Evolutionary conservation across 768 basidiomycete genomes (phyloP).

Genomic region (Phallus indusiatus): DNA sequence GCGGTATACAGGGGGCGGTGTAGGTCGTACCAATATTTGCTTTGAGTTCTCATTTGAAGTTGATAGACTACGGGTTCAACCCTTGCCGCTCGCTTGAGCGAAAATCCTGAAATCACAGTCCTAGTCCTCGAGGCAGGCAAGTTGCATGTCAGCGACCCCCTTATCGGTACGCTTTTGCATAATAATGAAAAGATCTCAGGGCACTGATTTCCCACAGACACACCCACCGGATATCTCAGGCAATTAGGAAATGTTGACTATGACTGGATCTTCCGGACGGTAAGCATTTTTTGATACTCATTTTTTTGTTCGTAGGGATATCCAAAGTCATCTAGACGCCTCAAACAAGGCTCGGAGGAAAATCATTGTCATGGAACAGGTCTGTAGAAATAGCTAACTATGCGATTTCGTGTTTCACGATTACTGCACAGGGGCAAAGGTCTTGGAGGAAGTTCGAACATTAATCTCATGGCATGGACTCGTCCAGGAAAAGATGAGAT

Average conservation of each 20-base stretch:
- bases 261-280: neutral
- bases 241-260: neutral
- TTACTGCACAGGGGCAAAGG: constrained; percentile 17
- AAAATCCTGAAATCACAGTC: constrained; percentile 24
- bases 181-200: neutral
- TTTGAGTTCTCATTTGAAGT: too few relatives aligned
- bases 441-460: constrained; percentile 33
- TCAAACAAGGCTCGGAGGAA: neutral
- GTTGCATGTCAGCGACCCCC: constrained; percentile 10
- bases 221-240: neutral
- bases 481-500: neutral
- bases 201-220: neutral
- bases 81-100: constrained; percentile 26
- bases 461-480: constrained; percentile 23
- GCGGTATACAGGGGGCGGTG: too few relatives aligned
- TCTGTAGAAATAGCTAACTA: neutral
- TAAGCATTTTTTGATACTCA: neutral
- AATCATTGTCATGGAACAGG: neutral
- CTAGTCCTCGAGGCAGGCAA: constrained; percentile 23
- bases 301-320: neutral
- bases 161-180: neutral
- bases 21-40: too few relatives aligned
- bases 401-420: too few relatives aligned
- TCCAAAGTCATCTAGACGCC: neutral
- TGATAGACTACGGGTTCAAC: constrained; percentile 23